Evolutionary conservation across 164 flowering plant species (phyloP).

Genomic region (Protea cynaroides): DNA sequence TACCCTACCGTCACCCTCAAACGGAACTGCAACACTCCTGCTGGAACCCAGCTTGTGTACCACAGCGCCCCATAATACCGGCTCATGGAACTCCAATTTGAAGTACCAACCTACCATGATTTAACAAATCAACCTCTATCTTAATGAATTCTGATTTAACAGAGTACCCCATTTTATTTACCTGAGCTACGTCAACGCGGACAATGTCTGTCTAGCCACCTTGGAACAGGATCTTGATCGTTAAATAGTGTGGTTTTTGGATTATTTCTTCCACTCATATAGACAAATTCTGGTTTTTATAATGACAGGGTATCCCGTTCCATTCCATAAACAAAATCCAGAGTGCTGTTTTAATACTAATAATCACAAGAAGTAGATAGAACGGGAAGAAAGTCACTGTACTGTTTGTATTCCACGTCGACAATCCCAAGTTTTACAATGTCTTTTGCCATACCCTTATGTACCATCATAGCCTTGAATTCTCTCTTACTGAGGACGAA

Average conservation of each 20-base stretch:
- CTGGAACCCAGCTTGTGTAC: conserved; percentile 65
- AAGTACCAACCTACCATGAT: conserved; percentile 53
- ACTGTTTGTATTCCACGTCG: conserved; percentile 87
- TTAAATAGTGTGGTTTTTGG: conserved; percentile 59
- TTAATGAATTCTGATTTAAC: neutral
- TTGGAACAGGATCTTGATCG: conserved; percentile 70
- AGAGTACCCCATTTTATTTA: conserved; percentile 14
- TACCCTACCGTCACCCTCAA: conserved; percentile 63
- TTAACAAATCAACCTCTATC: no score
- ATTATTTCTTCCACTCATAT: conserved; percentile 77
- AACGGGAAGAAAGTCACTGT: neutral
- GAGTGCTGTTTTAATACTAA: no score
- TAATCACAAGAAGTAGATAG: neutral
- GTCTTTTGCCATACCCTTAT: conserved; percentile 36
- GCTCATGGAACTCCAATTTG: conserved; percentile 55
- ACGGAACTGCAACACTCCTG: conserved; percentile 60
- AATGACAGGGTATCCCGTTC: conserved; percentile 73
- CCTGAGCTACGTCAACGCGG: conserved; percentile 55
- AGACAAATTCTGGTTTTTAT: conserved; percentile 56
- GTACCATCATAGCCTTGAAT: conserved; percentile 68
- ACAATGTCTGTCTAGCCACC: conserved; percentile 89
- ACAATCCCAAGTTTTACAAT: conserved; percentile 47
- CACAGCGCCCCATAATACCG: conserved; percentile 68
- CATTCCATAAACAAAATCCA: neutral
- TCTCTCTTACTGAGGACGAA: conserved; percentile 71